phyloP scores from a whole-genome alignment of 176 grass and related monocot genomes.

The Musa beccarii region DNA sequence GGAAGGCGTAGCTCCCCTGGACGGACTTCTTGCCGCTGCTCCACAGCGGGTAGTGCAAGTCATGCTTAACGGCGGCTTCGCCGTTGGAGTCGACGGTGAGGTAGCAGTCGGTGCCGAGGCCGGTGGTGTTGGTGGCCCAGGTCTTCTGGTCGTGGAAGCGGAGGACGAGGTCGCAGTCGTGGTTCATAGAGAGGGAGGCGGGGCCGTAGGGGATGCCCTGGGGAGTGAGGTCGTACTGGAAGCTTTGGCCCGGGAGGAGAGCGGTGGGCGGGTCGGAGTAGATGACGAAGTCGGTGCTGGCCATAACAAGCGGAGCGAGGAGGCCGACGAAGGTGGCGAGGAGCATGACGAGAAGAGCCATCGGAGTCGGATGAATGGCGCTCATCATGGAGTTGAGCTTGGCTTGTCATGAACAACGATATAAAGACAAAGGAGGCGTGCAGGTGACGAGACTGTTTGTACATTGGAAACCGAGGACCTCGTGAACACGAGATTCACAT shows the following conservation, averaged over 20 bases:
- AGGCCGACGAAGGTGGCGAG: neutral
- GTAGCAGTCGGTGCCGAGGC: neutral
- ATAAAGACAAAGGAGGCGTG: too few species aligned
- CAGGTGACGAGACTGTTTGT: too few species aligned
- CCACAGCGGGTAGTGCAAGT: neutral
- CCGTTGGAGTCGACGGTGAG: constrained; percentile 7
- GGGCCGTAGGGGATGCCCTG: neutral
- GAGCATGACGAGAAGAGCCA: neutral
- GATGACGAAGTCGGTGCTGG: constrained; percentile 5
- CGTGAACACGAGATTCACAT: too few species aligned
- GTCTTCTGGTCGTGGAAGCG: neutral
- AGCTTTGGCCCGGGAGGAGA: neutral
- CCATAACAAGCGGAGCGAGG: neutral
- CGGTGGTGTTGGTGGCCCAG: constrained; percentile 9
- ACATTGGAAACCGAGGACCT: too few species aligned
- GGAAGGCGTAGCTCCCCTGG: neutral
- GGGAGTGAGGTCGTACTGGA: constrained; percentile 7
- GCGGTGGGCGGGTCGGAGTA: constrained; percentile 5
- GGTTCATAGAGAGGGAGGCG: neutral
- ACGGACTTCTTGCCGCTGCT: neutral
- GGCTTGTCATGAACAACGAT: too few species aligned
- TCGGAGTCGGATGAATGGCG: too few species aligned
- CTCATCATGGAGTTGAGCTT: too few species aligned
- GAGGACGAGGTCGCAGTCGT: constrained; percentile 1
- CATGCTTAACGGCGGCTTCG: neutral